Conservation (phyloP, 83 land plant species). For the Larix sibirica region DNA sequence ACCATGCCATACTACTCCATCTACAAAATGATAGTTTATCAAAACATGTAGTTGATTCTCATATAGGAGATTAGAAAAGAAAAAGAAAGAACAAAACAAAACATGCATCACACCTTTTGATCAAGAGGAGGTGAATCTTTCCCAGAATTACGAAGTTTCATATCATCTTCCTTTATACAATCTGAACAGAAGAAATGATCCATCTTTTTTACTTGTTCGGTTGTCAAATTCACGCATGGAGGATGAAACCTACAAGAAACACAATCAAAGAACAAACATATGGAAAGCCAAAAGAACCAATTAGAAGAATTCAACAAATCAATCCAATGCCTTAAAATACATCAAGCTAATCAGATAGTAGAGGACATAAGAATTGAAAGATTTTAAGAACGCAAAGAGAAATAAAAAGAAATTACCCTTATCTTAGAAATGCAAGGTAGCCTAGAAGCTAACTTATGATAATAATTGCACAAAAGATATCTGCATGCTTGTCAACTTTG, state of each 20-base stretch:
- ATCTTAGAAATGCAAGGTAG: neutral
- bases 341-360: neutral
- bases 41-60: neutral
- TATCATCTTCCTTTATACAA: slow-evolving; percentile 45
- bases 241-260: slow-evolving; percentile 54
- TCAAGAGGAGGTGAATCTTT: slow-evolving; percentile 43
- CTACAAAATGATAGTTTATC: neutral
- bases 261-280: slow-evolving; percentile 12
- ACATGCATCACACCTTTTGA: slow-evolving; percentile 43
- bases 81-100: neutral
- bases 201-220: slow-evolving; percentile 60
- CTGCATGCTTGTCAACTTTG: neutral
- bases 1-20: no score
- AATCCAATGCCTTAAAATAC: neutral
- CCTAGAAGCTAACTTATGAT: neutral
- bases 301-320: neutral
- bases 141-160: slow-evolving; percentile 36
- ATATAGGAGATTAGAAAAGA: neutral
- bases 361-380: neutral
- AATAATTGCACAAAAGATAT: neutral
- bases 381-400: neutral
- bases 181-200: slow-evolving; percentile 60
- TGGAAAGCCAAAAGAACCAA: neutral
- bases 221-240: slow-evolving; percentile 52
- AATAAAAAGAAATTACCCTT: neutral